Base-by-base conservation (phyloP, 2,329 filamentous ascomycete genomes). In the Sporothrix mexicana region DNA sequence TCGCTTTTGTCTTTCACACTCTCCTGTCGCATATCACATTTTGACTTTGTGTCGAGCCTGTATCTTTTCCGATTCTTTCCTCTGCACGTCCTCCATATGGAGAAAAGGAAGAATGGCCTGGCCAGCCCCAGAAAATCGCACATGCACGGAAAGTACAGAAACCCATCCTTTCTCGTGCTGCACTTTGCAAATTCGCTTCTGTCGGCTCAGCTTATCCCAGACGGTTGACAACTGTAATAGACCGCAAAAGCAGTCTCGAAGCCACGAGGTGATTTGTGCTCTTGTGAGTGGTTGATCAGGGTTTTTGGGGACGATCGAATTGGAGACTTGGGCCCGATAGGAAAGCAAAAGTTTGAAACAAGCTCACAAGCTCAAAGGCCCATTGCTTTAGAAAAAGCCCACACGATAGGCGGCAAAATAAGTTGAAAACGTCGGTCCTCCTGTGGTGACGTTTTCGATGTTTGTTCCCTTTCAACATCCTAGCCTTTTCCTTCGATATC, bases 1-100 rank as follows among this genome's bases (percentile, higher is more conserved):
- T 61, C 30, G 23, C 57, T 30, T 51, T 51, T n/a, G 20, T 3
- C 13, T 67, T 43, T 55, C 66, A 55, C 62, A 51, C 66, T 43
- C 8, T 51, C 49, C 25, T 70, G 69, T 70, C 69, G 57, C 13
- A 70, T 62, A 70, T 70, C 55, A 62, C 41, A 41, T 70, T 62
- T 62, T 64, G n/a, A n/a, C n/a, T n/a, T n/a, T n/a, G n/a, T n/a
- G n/a, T 4, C 59, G 3, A 64, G 41, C 61, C 10, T 51, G 41
- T 36, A 36, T 10, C 43, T n/a, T 67, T 67, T 36, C 62, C 62
- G 61, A 47, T 64, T 64, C 41, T 64, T 10, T 20, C 61, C 61
- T 51, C 23, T 8, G 20, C 30, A 45, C n/a, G 36, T 12, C 5
- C 8, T 20, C 41, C 30, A n/a, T 43, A 43, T 62, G 59, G 59